These are phyloP conservation scores for Apodospora peruviana DNA, from an alignment of 495 filamentous ascomycete species.

Conservation along the genomic window DNA sequence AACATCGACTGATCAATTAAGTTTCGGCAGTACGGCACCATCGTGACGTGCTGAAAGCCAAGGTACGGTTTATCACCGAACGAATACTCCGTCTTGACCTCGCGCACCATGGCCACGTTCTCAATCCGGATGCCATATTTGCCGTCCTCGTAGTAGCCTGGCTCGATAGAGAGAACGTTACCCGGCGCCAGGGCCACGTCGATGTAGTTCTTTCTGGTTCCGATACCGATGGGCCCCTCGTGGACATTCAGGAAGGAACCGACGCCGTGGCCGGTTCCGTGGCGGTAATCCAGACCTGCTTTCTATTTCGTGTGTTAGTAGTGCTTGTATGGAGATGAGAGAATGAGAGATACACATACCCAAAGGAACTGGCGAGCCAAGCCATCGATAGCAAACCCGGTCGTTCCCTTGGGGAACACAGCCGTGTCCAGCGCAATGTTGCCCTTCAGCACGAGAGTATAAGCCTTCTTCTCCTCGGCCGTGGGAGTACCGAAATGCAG, in stretches of 20 bases:
- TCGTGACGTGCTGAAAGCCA: slow-evolving; percentile 95
- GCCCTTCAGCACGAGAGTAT: slow-evolving; percentile 96
- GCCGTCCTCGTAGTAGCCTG: slow-evolving; percentile 97
- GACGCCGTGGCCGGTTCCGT: slow-evolving; percentile 95
- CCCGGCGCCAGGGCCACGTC: slow-evolving; percentile 87
- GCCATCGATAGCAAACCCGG: slow-evolving; percentile 83
- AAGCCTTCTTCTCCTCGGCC: slow-evolving; percentile 80
- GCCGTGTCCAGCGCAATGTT: slow-evolving; percentile 83
- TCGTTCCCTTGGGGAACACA: slow-evolving; percentile 92
- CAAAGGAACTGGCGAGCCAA: slow-evolving; percentile 90
- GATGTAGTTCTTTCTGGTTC: slow-evolving; percentile 82
- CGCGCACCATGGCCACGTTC: slow-evolving; percentile 85
- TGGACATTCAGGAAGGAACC: slow-evolving; percentile 93
- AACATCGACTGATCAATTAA: slow-evolving; percentile 74
- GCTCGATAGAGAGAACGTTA: slow-evolving; percentile 92
- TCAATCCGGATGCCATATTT: slow-evolving; percentile 98
- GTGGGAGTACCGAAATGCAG: slow-evolving; percentile 87
- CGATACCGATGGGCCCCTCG: slow-evolving; percentile 95
- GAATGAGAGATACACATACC: slow-evolving; percentile 32
- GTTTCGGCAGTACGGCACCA: slow-evolving; percentile 90
- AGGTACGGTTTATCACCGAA: slow-evolving; percentile 93
- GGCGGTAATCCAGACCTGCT: slow-evolving; percentile 88
- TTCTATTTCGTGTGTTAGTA: slow-evolving; percentile 35
- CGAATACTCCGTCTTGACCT: slow-evolving; percentile 75
- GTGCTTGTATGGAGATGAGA: background rate